These are phyloP conservation scores for Alternaria arborescens DNA, from an alignment of 2,329 filamentous ascomycete species.

Conservation along the genomic window DNA sequence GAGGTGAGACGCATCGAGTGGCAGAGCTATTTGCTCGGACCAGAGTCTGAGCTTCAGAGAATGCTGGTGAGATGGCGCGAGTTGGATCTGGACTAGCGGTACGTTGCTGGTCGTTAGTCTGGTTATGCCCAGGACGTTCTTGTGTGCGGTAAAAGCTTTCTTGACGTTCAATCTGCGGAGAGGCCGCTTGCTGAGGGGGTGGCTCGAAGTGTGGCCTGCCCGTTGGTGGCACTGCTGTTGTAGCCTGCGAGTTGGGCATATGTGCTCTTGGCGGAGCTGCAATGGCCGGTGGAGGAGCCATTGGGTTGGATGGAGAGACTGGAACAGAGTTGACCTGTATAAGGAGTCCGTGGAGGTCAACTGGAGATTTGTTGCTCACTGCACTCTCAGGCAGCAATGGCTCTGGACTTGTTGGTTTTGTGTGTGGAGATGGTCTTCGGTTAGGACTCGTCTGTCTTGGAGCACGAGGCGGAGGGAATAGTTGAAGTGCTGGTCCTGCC, in stretches of 20 bases:
- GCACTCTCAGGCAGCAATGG: constrained; percentile 42
- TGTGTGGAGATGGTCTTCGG: constrained; percentile 32
- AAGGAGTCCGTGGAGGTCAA: constrained; percentile 52
- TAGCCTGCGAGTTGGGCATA: constrained; percentile 30
- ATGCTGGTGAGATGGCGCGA: constrained; percentile 47
- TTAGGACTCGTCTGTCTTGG: constrained; percentile 46
- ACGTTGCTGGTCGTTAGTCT: constrained; percentile 20
- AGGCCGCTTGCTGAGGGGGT: constrained; percentile 32
- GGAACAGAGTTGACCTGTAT: constrained; percentile 52
- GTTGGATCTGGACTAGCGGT: constrained; percentile 40
- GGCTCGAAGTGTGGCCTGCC: constrained; percentile 34
- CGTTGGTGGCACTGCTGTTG: constrained; percentile 34
- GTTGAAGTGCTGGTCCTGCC: constrained; percentile 48
- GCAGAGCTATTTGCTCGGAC: constrained; percentile 51
- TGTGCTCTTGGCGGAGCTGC: constrained; percentile 40
- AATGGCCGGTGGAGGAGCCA: constrained; percentile 32
- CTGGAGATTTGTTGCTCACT: constrained; percentile 39
- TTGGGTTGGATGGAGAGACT: constrained; percentile 41
- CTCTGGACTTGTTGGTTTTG: constrained; percentile 43
- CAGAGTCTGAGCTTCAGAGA: constrained; percentile 47
- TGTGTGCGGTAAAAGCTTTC: constrained; percentile 31
- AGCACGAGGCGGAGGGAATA: constrained; percentile 50
- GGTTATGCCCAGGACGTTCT: constrained; percentile 24
- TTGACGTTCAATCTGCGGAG: constrained; percentile 27
- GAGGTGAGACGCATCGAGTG: constrained; percentile 39